Evolutionary conservation across 2,329 filamentous ascomycete species (phyloP), one percentile per base, ranked within the genome.

Genomic region (Phyllosticta capitalensis): DNA sequence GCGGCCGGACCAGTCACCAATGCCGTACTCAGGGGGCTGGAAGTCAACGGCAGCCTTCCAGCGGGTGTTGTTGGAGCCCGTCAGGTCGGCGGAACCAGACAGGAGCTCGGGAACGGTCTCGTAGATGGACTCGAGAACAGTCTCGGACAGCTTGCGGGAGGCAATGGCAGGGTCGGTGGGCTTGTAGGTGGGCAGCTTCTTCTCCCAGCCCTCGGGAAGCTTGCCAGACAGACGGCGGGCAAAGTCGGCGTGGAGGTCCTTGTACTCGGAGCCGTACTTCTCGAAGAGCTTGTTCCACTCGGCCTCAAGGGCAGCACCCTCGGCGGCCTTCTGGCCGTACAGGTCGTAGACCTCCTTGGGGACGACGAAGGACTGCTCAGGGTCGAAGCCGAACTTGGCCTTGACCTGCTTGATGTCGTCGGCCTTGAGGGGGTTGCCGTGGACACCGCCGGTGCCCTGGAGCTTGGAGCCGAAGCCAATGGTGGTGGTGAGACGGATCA

Each of bases 31-130:
- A 62, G 90, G 89, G 65, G 92, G 90, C 82, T 99, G 94, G 87
- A 99, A 97, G 82, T 99, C 94, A 66, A 92, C 85, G 60, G 94
- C 92, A 59, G 85, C 83, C 88, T 97, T 99, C 91, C 92, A 96
- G 75, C 92, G 87, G 67, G 94, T 99, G 81, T 97, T 87, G 85
- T 99, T 99, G 74, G 94, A 97, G 73, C 90, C 90, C 74, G 94
- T 99, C 82, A 99, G 78, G 83, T 99, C 94, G 68, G 94, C 94
- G 65, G 94, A 99, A 69, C 94, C 94, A 74, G 92, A 95, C 63
- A 99, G 77, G 61, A 99, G 86, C 78, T 97, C 94, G 66, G 94
- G 94, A 59, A 99, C 73, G 65, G 80, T 84, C 56, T 82, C 77
- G 81, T 95, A 85, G 70, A 99, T 87, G 77, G 92, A 92, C 80